Evolutionary conservation across 176 grass and related monocot species (phyloP), one percentile per base, ranked within the genome.

Genomic region (Cymbopogon citratus): DNA sequence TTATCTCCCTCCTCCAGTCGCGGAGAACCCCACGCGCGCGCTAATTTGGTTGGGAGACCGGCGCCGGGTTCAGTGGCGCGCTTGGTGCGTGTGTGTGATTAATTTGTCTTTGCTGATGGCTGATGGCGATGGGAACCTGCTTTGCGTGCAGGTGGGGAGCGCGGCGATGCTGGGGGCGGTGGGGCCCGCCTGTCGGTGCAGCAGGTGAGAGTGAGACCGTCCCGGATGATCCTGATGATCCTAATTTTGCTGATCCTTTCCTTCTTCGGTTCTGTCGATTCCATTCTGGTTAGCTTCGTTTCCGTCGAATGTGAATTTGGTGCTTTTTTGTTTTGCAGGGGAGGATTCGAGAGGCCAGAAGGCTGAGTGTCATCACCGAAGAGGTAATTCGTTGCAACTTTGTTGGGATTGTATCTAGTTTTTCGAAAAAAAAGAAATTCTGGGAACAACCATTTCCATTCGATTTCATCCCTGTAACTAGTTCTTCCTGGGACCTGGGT

Each of bases 71-170:
- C 12, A 25, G 71, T 6, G 19, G 48, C 82, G 25, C 3, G 73
- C 24, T 45, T 36, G 25, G 25, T 9, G 24, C 5, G 61, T 25
- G 63, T 16, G 63, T 18, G 46, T 0, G n/a, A n/a, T 64, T 3
- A 1, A 0, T 59, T 11, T 24, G 54, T n/a, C n/a, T 59, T 57
- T 40, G 21, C 49, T 70, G 9, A 77, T 19, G 3, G 5, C 48
- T 69, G 9, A 77, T 48, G 1, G 12, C 80, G 74, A 83, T 10
- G 67, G 19, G 27, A 28, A 14, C 79, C 16, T 14, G 51, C 33
- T 28, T 64, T 82, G 64, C 40, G 41, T 81, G 77, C 81, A 80
- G 81, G 63, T 75, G 77, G 33, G 87, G 71, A 71, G 82, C 76
- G 6, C 39, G 41, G 3, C 18, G 54, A 39, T 9, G 71, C 23